phyloP scores from a whole-genome alignment of 768 basidiomycete genomes.

The Lactifluus volemus region DNA sequence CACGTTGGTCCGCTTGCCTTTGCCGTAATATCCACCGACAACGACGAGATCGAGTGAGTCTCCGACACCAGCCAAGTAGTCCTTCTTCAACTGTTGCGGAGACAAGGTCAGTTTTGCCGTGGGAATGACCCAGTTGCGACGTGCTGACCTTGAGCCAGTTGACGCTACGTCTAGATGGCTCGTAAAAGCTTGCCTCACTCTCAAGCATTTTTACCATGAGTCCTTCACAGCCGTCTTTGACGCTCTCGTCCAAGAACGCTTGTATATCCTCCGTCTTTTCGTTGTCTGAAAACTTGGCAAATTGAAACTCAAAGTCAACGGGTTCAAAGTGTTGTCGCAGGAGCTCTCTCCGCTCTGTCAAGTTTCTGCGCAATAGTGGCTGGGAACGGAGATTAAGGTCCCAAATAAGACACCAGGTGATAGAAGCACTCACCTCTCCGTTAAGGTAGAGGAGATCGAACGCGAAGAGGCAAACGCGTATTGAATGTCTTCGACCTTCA shows the following conservation, averaged over 20 bases:
- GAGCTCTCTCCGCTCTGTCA: conserved; percentile 68
- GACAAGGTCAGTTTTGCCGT: neutral
- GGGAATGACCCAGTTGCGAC: neutral
- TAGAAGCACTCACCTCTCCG: conserved; percentile 69
- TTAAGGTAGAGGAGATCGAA: conserved; percentile 97
- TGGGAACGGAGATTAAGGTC: conserved; percentile 26
- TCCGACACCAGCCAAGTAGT: conserved; percentile 92
- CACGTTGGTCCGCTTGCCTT: conserved; percentile 94
- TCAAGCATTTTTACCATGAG: conserved; percentile 99
- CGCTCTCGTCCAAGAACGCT: conserved; percentile 87
- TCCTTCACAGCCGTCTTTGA: conserved; percentile 98
- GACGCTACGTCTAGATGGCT: conserved; percentile 89
- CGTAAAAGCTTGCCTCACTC: conserved; percentile 84
- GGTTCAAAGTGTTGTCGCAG: conserved; percentile 71
- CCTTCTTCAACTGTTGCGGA: conserved; percentile 83
- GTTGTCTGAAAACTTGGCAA: conserved; percentile 85
- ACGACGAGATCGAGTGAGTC: conserved; percentile 97
- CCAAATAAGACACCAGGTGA: neutral
- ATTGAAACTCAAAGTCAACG: conserved; percentile 85
- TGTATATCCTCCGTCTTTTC: conserved; percentile 92
- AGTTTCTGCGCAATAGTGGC: conserved; percentile 73
- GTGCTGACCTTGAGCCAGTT: conserved; percentile 90
- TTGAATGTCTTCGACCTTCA: conserved; percentile 97
- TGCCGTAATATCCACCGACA: conserved; percentile 95
- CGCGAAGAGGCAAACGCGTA: conserved; percentile 91